phyloP scores from a whole-genome alignment of 2,329 filamentous ascomycete genomes.

The Apiospora koreana region DNA sequence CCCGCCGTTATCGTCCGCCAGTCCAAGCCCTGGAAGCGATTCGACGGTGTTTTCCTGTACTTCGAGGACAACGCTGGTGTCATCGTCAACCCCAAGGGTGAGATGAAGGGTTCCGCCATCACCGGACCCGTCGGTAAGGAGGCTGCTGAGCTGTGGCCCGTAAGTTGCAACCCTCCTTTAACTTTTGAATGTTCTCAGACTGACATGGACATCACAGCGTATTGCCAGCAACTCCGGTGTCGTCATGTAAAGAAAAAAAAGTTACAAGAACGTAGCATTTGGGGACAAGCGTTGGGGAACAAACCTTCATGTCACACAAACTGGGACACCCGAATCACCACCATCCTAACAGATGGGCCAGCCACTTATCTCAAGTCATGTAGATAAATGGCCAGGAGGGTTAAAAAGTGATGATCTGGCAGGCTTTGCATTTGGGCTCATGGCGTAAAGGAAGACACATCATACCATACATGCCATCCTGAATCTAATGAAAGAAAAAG shows the following conservation, averaged over 20 bases:
- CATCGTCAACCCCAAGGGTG: slow-evolving; percentile 99
- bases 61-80: slow-evolving; percentile 99
- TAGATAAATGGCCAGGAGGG: slow-evolving; percentile 8
- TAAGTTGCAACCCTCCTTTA: slow-evolving; percentile 49
- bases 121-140: slow-evolving; percentile 99
- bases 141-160: slow-evolving; percentile 98
- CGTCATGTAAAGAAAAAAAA: slow-evolving; percentile 80
- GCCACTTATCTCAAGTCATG: slow-evolving; percentile 22
- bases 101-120: slow-evolving; percentile 99
- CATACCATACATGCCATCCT: slow-evolving; percentile 53
- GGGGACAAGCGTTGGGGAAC: slow-evolving; percentile 5
- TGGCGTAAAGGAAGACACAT: slow-evolving; percentile 52
- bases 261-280: slow-evolving; percentile 21
- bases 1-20: slow-evolving; percentile 98
- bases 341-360: slow-evolving; percentile 19
- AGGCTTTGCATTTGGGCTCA: slow-evolving; percentile 55
- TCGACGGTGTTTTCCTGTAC: slow-evolving; percentile 98
- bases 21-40: slow-evolving; percentile 99
- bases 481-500: slow-evolving; percentile 33
- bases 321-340: slow-evolving; percentile 22
- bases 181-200: slow-evolving; percentile 4
- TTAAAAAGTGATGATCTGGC: slow-evolving; percentile 40
- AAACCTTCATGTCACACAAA: slow-evolving; percentile 22
- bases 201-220: slow-evolving; percentile 61
- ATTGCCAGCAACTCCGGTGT: slow-evolving; percentile 99